Base-by-base conservation (phyloP, 2,329 filamentous ascomycete species). In the Tolypocladium endophyticum region DNA sequence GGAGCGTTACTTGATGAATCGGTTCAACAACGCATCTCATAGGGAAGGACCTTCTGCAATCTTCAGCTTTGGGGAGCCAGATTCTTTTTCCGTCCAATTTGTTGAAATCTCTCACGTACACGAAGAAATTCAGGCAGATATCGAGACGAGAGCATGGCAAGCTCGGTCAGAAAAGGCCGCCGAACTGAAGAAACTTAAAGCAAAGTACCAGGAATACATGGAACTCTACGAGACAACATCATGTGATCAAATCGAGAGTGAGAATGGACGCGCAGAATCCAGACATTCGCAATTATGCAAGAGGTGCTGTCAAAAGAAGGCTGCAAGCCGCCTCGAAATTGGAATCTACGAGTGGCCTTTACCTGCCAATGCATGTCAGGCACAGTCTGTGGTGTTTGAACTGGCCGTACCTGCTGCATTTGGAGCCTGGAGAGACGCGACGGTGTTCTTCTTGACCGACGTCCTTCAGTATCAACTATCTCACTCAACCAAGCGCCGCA, bases 361-460 rank as follows among this genome's bases (percentile, higher is more conserved):
- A 0, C 78, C 82, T 0, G 14, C 53, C 0, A 25, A 72, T 1
- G 1, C 58, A 0, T 7, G 61, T 0, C 33, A 70, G 14, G 73
- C 73, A 0, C 77, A 80, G 60, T 72, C 79, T 0, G 73, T 75
- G 0, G 72, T 86, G 0, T 86, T 86, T 56, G 83, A 86, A 62
- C 68, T 86, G 0, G 57, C 64, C 0, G 62, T 76, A 0, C 82
- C 82, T 0, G 5, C 28, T 0, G 35, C 65, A 0, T 77, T 81
- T 47, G 64, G 63, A 4, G 55, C 64, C 4, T 85, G 82, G 82
- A 71, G 82, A 14, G 76, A 83, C 57, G 64, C 66, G 1, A 81
- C 78, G 0, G 57, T 73, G 0, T 76, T 69, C 56, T 43, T 84
- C 2, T 59, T 78, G 0, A 61, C 64, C 0, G 64, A 75, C 20